Percentiles rank a stretch among this genome's conserved stretches.
These are phyloP conservation scores for Thamnidium elegans DNA, from an alignment of 192 early-diverging fungal species.

Conservation along the genomic window DNA sequence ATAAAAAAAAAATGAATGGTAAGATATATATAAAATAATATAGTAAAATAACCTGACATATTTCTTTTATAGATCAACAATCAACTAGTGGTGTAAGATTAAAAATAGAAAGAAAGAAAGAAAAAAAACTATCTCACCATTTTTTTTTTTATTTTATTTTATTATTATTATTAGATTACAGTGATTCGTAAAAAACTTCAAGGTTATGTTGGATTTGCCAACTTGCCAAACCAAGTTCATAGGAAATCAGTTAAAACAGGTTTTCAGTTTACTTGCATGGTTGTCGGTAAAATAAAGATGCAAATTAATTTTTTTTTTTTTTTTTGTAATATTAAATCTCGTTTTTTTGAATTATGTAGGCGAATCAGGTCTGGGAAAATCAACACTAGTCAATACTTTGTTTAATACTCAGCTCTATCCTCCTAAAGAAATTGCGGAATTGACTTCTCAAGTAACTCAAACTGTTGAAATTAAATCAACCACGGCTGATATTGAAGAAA, in stretches of 20 bases:
- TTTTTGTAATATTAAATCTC: constrained; percentile 5
- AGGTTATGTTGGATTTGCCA: constrained; percentile 93
- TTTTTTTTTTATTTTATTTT: too few relatives aligned
- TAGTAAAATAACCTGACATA: too few relatives aligned
- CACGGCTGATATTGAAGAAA: constrained; percentile 93
- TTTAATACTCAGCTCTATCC: constrained; percentile 90
- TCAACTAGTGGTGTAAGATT: background rate
- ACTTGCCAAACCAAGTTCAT: constrained; percentile 93
- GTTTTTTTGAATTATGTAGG: constrained; percentile 56
- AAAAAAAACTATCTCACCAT: background rate
- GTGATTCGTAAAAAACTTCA: constrained; percentile 62
- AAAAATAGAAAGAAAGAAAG: background rate
- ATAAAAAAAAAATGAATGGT: too few relatives aligned
- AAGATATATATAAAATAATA: too few relatives aligned
- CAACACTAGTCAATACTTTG: constrained; percentile 96
- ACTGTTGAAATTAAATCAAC: constrained; percentile 78
- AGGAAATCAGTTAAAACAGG: constrained; percentile 91
- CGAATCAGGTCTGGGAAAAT: constrained; percentile 95
- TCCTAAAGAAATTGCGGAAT: constrained; percentile 69
- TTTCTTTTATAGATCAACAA: background rate
- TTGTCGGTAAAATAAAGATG: constrained; percentile 64
- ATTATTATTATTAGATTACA: too few relatives aligned
- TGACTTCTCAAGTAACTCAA: constrained; percentile 62
- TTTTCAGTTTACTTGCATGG: constrained; percentile 96
- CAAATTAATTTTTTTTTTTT: constrained; percentile 11